Percentiles rank a stretch among this genome's conserved stretches.
Conservation (phyloP, 805 yeast species). For the Starmerella roubikii region DNA sequence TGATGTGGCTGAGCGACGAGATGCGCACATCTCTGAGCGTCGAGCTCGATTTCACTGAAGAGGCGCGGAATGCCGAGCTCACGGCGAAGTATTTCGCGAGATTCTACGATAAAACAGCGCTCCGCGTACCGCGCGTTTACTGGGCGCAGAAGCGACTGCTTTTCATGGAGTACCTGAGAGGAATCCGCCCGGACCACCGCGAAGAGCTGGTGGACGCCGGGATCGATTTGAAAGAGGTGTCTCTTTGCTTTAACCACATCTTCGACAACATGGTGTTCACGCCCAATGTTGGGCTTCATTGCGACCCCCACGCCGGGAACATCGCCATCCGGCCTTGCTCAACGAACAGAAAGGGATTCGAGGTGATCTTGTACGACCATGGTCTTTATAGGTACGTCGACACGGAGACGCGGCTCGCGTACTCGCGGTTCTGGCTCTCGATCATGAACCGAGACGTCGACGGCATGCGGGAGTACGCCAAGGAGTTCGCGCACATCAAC, state of each 20-base stretch:
- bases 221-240: slow-evolving; percentile 65
- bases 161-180: slow-evolving; percentile 76
- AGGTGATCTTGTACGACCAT: slow-evolving; percentile 84
- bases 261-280: slow-evolving; percentile 93
- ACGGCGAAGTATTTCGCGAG: slow-evolving; percentile 55
- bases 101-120: slow-evolving; percentile 50
- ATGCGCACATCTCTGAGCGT: slow-evolving; percentile 71
- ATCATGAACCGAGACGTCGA: slow-evolving; percentile 55
- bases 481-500: slow-evolving; percentile 59
- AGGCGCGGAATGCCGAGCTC: slow-evolving; percentile 65
- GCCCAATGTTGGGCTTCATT: slow-evolving; percentile 81
- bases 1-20: slow-evolving; percentile 93
- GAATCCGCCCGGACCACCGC: slow-evolving; percentile 70
- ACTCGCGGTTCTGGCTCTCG: slow-evolving; percentile 88
- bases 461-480: slow-evolving; percentile 60
- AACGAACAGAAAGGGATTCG: slow-evolving; percentile 56
- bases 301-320: slow-evolving; percentile 98
- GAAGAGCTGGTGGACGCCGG: slow-evolving; percentile 45
- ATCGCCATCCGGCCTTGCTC: slow-evolving; percentile 53
- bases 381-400: slow-evolving; percentile 85
- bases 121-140: slow-evolving; percentile 61
- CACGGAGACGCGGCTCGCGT: slow-evolving; percentile 58
- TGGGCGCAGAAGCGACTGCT: slow-evolving; percentile 57
- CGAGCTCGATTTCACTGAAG: slow-evolving; percentile 81
- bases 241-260: slow-evolving; percentile 73